Conservation (phyloP, 2,329 filamentous ascomycete genomes). For the Ascochyta koolunga region DNA sequence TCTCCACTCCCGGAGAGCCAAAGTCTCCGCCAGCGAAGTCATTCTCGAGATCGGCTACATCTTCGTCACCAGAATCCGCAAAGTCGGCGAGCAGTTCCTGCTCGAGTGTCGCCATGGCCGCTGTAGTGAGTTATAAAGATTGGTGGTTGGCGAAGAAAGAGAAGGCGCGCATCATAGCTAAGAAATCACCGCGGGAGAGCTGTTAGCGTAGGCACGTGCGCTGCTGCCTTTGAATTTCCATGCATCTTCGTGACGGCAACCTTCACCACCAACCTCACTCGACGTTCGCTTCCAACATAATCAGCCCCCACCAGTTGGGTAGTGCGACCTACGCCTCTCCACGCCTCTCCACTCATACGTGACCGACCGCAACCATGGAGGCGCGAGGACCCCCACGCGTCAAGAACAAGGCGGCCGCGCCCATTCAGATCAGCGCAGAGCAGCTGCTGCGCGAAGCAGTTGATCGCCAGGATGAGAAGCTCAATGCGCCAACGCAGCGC, state of each 20-base stretch:
- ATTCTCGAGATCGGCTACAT: slow-evolving; percentile 43
- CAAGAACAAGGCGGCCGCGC: slow-evolving; percentile 97
- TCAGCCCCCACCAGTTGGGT: slow-evolving; percentile 8
- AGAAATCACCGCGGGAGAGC: slow-evolving; percentile 18
- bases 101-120: slow-evolving; percentile 78
- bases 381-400: slow-evolving; percentile 90
- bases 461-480: slow-evolving; percentile 86
- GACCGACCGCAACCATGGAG: slow-evolving; percentile 70
- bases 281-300: background rate
- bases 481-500: slow-evolving; percentile 90
- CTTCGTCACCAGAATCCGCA: slow-evolving; percentile 75
- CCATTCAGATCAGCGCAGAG: slow-evolving; percentile 84
- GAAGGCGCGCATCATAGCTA: slow-evolving; percentile 16
- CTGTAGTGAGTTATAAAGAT: background rate
- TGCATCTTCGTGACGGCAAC: background rate
- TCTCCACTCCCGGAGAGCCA: slow-evolving; percentile 51
- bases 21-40: slow-evolving; percentile 46
- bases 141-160: slow-evolving; percentile 7
- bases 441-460: slow-evolving; percentile 97
- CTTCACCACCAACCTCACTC: background rate
- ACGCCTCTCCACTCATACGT: background rate
- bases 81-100: slow-evolving; percentile 94
- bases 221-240: slow-evolving; percentile 13
- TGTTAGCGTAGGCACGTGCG: slow-evolving; percentile 15
- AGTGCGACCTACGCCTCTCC: background rate